Evolutionary conservation across 2,329 filamentous ascomycete genomes (phyloP).

Genomic region (Monilinia aucupariae): DNA sequence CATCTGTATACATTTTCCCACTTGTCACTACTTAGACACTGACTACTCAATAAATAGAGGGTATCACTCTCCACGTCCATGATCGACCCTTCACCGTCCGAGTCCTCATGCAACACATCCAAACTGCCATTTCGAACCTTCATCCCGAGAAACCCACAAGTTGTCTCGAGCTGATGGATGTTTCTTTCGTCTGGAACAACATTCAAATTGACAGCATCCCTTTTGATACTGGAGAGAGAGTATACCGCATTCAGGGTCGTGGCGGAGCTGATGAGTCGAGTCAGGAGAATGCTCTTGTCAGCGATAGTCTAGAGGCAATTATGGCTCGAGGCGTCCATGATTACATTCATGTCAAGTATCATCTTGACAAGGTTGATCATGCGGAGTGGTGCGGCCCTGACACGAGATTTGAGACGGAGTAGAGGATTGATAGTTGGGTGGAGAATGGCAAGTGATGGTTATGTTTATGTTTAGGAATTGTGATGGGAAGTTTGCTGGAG

Average conservation of each 20-base stretch:
- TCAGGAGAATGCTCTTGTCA: background rate
- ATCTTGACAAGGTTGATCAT: background rate
- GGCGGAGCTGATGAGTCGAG: background rate
- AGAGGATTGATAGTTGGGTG: background rate
- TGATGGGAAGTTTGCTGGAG: background rate
- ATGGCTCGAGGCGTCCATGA: background rate
- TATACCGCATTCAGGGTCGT: background rate
- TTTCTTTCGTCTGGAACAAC: background rate
- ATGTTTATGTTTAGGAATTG: background rate
- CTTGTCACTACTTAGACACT: too few relatives aligned
- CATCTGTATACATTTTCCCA: background rate
- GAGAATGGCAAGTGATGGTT: background rate
- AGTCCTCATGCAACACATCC: background rate
- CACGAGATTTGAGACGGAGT: background rate
- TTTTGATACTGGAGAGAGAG: accelerated
- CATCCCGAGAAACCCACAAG: background rate
- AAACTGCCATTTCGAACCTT: background rate
- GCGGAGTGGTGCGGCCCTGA: background rate
- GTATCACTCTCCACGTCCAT: background rate
- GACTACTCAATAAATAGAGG: background rate
- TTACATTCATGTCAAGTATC: background rate
- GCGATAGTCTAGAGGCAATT: background rate
- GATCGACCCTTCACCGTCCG: background rate
- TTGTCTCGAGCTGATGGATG: background rate
- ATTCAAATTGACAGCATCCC: background rate